Evolutionary conservation across 495 filamentous ascomycete genomes (phyloP), one percentile per base, ranked within the genome.

Genomic region (Podospora australis): DNA sequence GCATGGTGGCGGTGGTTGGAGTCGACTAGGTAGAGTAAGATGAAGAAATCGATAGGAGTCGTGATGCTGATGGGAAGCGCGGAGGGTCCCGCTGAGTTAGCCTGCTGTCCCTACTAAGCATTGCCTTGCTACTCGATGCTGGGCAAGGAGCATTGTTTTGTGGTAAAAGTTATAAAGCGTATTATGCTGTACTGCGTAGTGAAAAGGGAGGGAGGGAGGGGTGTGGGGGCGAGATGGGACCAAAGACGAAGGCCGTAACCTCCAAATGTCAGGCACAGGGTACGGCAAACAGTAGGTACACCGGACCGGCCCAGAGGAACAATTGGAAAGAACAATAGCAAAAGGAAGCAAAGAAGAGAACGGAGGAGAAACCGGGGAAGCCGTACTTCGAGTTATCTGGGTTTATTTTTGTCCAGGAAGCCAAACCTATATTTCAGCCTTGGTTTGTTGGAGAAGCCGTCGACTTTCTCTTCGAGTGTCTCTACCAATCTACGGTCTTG

Each of bases 1-100:
- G 94, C 77, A 80, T 80, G 22, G 57, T 72, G 70, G 51, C 47
- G 24, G 52, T 6, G 21, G 13, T 9, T 39, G 38, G 21, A 49
- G 45, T 7, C 17, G 13, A 23, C 28, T 42, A 39, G n/a, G 19
- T 25, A 25, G 26, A 25, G 14, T 14, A n/a, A 42, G 16, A 41
- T 6, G 40, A 32, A 17, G 11, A 17, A 22, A 20, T 20, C 5
- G 22, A 20, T 16, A 20, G 32, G 28, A 8, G 25, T 43, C 20
- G 23, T 14, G 25, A 23, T n/a, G 9, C n/a, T 47, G 38, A 20
- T 36, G 16, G 7, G 16, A n/a, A 24, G 7, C 22, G 32, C 14
- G 24, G 10, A 38, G 1, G 23, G 7, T 14, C 16, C 2, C 22
- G 42, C 4, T 3, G 16, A n/a, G 44, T 51, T 40, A 50, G 48